Evolutionary conservation across 2,329 filamentous ascomycete species (phyloP), one percentile per base, ranked within the genome.

Genomic region (Cladosporium sphaerospermum): DNA sequence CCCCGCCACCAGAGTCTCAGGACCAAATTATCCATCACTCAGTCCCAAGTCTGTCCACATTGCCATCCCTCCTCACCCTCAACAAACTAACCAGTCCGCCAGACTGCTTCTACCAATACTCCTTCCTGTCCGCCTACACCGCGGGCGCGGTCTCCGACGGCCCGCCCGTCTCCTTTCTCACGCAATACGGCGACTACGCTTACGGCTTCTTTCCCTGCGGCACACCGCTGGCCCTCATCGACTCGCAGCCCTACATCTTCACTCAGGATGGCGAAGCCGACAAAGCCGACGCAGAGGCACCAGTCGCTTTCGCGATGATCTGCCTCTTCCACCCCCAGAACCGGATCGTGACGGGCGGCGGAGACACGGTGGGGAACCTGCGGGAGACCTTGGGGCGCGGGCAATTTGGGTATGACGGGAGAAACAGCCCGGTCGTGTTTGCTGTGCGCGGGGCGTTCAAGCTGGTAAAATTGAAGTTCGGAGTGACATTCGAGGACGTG

Each of bases 31-130:
- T 28, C 7, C 23, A 28, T 9, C 47, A 23, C 19, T 50, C 47
- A 3, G 42, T 50, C 14, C 47, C 47, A 32, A 50, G 47, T 50
- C 11, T 16, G 47, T 16, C 11, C 9, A n/a, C 14, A 10, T 3
- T 11, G 14, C 3, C 9, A n/a, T 8, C 4, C 19, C 28, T 7
- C 9, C 8, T 9, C 3, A 42, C 16, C 2, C 5, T 9, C 18
- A 8, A 44, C 40, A 18, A 37, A 37, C 18, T 9, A 9, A 42
- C 10, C 42, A 31, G 13, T 10, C 44, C 3, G 6, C 19, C 36
- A 53, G 51, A 53, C 32, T 46, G 45, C 44, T 31, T 53, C 16
- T 47, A 53, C 37, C 51, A 53, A 45, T 53, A 47, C 51, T 53
- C 51, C 14, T 28, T 45, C 16, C 43, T 47, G 43, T 18, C 28